Evolutionary conservation across 331 rosid species (phyloP), one percentile per base, ranked within the genome.

Genomic region (Pyrus hybrid): DNA sequence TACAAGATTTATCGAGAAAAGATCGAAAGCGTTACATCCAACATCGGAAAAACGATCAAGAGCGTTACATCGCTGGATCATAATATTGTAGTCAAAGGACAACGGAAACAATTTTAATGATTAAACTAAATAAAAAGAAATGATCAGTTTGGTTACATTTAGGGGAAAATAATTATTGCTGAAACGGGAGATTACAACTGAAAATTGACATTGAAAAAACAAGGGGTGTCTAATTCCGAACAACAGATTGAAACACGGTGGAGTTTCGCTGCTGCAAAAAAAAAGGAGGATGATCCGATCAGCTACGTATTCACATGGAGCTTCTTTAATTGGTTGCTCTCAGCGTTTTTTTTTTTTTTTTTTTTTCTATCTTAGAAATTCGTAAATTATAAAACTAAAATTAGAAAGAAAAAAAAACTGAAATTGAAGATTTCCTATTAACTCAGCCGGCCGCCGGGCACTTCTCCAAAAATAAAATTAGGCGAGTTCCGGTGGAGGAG

Each of bases 401-500:
- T 35, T 74, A 83, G 41, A 35, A 35, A 9, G 3, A 35, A 82
- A 25, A 49, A 72, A 74, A 67, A 68, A 73, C 78, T 49, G 70
- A 72, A 28, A 16, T 11, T 7, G 30, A 26, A 7, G 22, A 73
- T 43, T 62, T 65, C 35, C 49, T 62, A 20, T 7, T 17, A 73
- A 18, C 10, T 41, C 33, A 6, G 56, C 63, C 58, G 61, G 74
- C 43, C 58, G 45, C 25, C 69, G 33, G 17, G 28, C 64, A 45
- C 43, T 35, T 54, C 57, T 33, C 56, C 13, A 32, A 8, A n/a
- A 72, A 56, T 75, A 80, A 76, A 11, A 28, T 89, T 76, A 90
- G n/a, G 84, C 86, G 20, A 75, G 47, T 29, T 90, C 97, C 25
- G 79, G 83, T 1, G 88, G 88, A 3, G 97, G 96, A 21, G 93